Evolutionary conservation across 345 rosid genomes (phyloP).

Genomic region (Populus davidiana): DNA sequence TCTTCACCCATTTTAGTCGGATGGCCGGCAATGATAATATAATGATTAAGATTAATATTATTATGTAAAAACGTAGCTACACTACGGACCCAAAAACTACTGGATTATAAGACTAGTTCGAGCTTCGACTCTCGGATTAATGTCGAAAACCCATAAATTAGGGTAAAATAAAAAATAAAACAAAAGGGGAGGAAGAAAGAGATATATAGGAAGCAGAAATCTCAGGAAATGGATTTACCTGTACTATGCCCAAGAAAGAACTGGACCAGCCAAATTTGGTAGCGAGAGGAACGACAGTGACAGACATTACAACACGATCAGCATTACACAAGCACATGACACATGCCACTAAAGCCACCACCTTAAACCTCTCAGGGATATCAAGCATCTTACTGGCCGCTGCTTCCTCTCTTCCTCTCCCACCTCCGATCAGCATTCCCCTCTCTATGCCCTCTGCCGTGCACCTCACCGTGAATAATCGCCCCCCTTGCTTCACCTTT

Average conservation of each 20-base stretch:
- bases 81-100: too few species aligned
- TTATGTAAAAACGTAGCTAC: too few species aligned
- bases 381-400: not conserved
- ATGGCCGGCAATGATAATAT: too few species aligned
- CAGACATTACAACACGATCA: slow-evolving; percentile 51
- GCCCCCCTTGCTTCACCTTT: slow-evolving; percentile 5
- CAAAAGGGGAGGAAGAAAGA: too few species aligned
- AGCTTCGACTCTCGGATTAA: too few species aligned
- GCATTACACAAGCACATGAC: slow-evolving; percentile 90
- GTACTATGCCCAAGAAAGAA: slow-evolving; percentile 84
- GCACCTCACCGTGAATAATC: slow-evolving; percentile 1
- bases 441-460: slow-evolving; percentile 35
- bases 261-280: slow-evolving; percentile 83
- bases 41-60: too few species aligned
- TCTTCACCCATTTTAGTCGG: too few species aligned
- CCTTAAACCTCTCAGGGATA: slow-evolving; percentile 78
- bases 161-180: too few species aligned
- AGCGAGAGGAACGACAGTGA: slow-evolving; percentile 88
- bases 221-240: slow-evolving; percentile 41
- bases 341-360: slow-evolving; percentile 68
- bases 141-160: not conserved
- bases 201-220: too few species aligned
- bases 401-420: slow-evolving; percentile 32
- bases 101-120: too few species aligned
- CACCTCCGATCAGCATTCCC: slow-evolving; percentile 37